Base-by-base conservation (phyloP, 2,329 filamentous ascomycete species). In the Colletotrichum spaethianum region DNA sequence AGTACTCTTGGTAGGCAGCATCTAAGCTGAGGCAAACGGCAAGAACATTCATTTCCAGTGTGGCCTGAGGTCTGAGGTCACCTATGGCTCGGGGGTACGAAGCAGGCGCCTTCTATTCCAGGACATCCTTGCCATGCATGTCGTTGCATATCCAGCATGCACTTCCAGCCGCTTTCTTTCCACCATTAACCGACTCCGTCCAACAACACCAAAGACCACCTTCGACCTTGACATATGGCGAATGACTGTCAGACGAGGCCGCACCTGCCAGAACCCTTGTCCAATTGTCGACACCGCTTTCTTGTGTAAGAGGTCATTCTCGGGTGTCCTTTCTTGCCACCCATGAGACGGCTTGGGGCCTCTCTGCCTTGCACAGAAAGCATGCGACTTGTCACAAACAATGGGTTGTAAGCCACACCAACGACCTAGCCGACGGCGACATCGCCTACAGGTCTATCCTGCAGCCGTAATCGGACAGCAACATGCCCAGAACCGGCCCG, bases 381-480 rank as follows among this genome's bases (percentile, higher is more conserved):
- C 42, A 69, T 23, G 69, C 52, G 57, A 63, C 64, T 33, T 56
- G 69, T 69, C 64, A 69, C 57, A 57, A 50, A 46, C 26, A 44
- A 52, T 53, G 64, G 57, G 50, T 46, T 63, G 42, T 59, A 23
- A 23, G 69, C 50, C 69, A 63, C 36, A 48, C 18, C 12, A 14
- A 50, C 36, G 18, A 55, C 36, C 31, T 57, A 52, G 42, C 44
- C 42, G 38, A 26, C 26, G 33, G n/a, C 14, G 9, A 9, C 23
- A 31, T 55, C 44, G 50, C 31, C 53, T 18, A 56, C 26, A n/a
- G n/a, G n/a, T n/a, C n/a, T n/a, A n/a, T n/a, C n/a, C 33, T 28
- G n/a, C 31, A 59, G 6, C 52, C 61, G 63, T 53, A 42, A n/a
- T 20, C 16, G 31, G 44, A 36, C 52, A 69, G 66, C 48, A n/a